These are phyloP conservation scores for Pholiota microspora DNA, from an alignment of 768 basidiomycete genomes.

Conservation along the genomic window DNA sequence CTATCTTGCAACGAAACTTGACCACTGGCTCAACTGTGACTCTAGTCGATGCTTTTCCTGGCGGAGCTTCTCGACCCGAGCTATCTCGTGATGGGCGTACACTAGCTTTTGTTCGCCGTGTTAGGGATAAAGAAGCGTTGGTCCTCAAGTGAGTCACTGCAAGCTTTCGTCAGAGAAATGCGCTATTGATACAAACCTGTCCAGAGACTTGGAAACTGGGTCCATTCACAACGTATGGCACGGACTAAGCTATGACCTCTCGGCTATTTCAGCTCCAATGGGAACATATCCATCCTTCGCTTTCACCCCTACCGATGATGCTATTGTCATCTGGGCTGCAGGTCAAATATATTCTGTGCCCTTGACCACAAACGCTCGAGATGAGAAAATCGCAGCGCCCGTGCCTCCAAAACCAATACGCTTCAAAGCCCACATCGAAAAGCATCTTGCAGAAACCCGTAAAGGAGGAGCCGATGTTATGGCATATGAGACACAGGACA, in stretches of 20 bases:
- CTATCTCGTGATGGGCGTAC: slow-evolving; percentile 67
- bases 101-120: slow-evolving; percentile 71
- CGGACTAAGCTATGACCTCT: slow-evolving; percentile 68
- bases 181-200: background rate
- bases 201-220: slow-evolving; percentile 65
- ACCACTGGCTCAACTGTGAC: slow-evolving; percentile 51
- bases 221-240: slow-evolving; percentile 65
- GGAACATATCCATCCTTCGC: slow-evolving; percentile 78
- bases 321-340: slow-evolving; percentile 71
- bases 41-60: slow-evolving; percentile 56
- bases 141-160: slow-evolving; percentile 56
- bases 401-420: slow-evolving; percentile 46
- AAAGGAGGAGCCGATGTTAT: slow-evolving; percentile 47
- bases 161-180: background rate
- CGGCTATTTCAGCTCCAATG: slow-evolving; percentile 67
- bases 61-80: slow-evolving; percentile 73
- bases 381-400: slow-evolving; percentile 46
- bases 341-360: slow-evolving; percentile 69
- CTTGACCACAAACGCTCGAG: slow-evolving; percentile 43
- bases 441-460: slow-evolving; percentile 62
- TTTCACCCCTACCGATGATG: slow-evolving; percentile 58
- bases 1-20: slow-evolving; percentile 66
- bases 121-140: slow-evolving; percentile 69
- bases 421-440: slow-evolving; percentile 64
- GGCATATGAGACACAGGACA: slow-evolving; percentile 48